Evolutionary conservation across 352 stramenopile species (phyloP), one percentile per base, ranked within the genome.

Genomic region (Pythium angustatum): DNA sequence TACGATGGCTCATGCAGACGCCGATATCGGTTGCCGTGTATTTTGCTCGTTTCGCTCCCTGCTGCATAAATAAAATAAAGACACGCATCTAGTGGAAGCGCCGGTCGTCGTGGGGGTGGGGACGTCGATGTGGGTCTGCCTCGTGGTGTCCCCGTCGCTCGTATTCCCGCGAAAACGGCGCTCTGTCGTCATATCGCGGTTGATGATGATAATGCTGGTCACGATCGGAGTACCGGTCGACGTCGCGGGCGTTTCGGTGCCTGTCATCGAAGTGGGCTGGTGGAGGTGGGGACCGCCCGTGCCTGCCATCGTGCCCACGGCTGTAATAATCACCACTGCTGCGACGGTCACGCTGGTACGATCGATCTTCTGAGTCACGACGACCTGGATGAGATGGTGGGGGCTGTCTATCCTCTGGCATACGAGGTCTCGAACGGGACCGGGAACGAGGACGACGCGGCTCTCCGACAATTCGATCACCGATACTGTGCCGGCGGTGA

Each of bases 51-150:
- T 21, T 28, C 31, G 14, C 22, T 44, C 43, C 45, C 12, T 56
- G 28, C 56, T 56, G 30, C 44, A 63, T 65, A 65, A 65, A 65
- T 65, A 65, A 49, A 43, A 43, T 53, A 53, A 28, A 56, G 28
- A 63, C 22, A 44, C 31, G 40, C 45, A 56, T 56, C 45, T 63
- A 63, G 22, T 51, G 44, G 44, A 49, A 55, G 36, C 56, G 43
- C 10, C 56, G 56, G 19, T 43, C 31, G 31, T 48, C 56, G 10
- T 54, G 43, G 6, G 40, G 30, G 41, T 47, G 52, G 11, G 33
- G 45, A 21, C 44, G 56, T 5, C 44, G 56, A 48, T 63, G 33
- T 5, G 43, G 44, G 19, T 63, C 56, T 8, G 7, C 21, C 11
- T 36, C 56, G 15, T 56, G 45, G 8, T 47, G 44, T 3, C 43